Conservation (phyloP, 2,329 filamentous ascomycete genomes). For the Leptographium wingfieldii region DNA sequence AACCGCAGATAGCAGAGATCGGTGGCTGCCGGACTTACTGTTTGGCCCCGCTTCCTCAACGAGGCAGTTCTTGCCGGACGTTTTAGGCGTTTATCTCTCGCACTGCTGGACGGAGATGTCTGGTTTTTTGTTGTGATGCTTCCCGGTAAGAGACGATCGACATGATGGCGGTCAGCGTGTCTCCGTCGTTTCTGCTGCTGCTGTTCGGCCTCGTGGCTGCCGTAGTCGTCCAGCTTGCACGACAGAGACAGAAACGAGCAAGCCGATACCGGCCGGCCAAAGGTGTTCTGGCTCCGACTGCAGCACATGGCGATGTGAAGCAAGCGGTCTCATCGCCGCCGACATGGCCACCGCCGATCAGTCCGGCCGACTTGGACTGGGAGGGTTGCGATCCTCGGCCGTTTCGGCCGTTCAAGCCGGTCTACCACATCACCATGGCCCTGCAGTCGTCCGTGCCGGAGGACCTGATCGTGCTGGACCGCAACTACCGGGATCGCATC, state of each 20-base stretch:
- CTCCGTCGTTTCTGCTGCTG: background rate
- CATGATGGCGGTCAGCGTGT: background rate
- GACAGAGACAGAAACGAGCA: background rate
- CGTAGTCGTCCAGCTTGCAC: background rate
- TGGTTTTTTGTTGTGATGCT: background rate
- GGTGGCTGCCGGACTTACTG: background rate
- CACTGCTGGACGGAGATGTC: background rate
- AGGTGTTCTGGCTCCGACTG: background rate
- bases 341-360: background rate
- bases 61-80: background rate
- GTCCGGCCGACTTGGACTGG: conserved; percentile 26
- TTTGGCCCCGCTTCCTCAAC: background rate
- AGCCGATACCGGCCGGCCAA: background rate
- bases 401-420: conserved; percentile 36
- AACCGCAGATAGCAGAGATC: too few relatives aligned
- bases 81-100: background rate
- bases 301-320: background rate
- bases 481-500: conserved; percentile 34
- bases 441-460: conserved; percentile 30
- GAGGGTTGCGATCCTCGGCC: conserved; percentile 22
- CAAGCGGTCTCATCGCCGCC: too few relatives aligned
- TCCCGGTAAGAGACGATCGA: background rate
- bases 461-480: conserved; percentile 40
- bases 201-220: background rate
- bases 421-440: conserved; percentile 42